phyloP scores from a whole-genome alignment of 768 basidiomycete species.

The Amylocystis lapponica region DNA sequence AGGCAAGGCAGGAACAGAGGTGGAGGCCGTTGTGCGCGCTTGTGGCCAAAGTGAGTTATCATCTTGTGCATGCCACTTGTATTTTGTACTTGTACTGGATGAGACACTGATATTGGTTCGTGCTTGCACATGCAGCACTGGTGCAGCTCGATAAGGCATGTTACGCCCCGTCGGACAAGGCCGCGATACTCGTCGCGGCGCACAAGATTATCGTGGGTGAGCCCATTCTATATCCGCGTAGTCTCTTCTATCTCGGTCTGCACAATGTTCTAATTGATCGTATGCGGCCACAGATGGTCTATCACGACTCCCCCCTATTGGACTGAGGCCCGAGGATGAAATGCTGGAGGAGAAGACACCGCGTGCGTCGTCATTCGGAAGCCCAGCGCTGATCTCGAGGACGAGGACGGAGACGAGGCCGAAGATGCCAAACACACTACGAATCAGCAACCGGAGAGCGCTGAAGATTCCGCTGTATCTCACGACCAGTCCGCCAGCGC shows the following conservation, averaged over 20 bases:
- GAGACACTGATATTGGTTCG: no score
- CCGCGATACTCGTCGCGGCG: constrained; percentile 70
- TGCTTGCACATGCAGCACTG: constrained; percentile 35
- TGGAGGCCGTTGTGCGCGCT: constrained; percentile 59
- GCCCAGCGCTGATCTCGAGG: background rate
- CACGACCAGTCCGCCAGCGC: no score
- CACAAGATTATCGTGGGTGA: constrained; percentile 85
- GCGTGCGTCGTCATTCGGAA: background rate
- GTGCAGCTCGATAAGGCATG: constrained; percentile 43
- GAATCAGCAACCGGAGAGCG: no score
- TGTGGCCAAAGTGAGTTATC: constrained; percentile 79
- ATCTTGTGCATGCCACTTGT: background rate
- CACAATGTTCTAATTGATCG: background rate
- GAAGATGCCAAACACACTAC: no score
- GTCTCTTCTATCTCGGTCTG: no score
- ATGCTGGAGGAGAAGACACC: constrained; percentile 27
- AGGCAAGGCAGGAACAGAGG: constrained; percentile 38
- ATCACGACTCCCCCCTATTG: constrained; percentile 65
- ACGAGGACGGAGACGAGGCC: no score
- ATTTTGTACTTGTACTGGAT: background rate
- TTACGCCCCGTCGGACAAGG: constrained; percentile 72
- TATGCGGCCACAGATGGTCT: constrained; percentile 56
- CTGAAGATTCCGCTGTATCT: no score
- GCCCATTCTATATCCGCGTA: constrained; percentile 20
- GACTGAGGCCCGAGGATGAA: constrained; percentile 61